A percentile compares a stretch with the other conserved stretches of the same genome.
These are phyloP conservation scores for Zygoascus flipseniorum DNA, from an alignment of 805 yeast genomes.

Conservation along the genomic window DNA sequence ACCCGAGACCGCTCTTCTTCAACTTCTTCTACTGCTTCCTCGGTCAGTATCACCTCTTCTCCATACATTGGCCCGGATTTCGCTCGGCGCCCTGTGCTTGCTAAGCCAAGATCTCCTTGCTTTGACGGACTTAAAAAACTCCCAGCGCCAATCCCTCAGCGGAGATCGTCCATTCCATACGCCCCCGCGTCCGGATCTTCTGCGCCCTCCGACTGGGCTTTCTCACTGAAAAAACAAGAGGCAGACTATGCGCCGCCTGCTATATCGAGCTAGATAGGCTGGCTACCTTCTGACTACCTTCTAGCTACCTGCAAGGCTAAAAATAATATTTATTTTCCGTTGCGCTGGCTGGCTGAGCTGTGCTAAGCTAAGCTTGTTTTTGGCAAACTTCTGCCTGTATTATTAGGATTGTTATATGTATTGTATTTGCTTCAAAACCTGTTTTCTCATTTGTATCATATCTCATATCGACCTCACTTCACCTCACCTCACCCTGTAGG, in stretches of 20 bases:
- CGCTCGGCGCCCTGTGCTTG: conserved; percentile 1
- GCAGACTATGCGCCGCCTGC: background rate
- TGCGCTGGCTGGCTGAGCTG: no score
- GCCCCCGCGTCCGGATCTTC: background rate
- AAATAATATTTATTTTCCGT: no score
- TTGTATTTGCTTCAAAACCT: background rate
- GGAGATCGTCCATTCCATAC: background rate
- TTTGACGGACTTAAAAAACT: conserved; percentile 1
- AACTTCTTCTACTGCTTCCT: background rate
- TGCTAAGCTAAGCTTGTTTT: no score
- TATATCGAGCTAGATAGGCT: background rate
- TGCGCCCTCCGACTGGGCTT: background rate
- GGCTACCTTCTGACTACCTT: no score
- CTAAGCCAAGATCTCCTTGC: background rate
- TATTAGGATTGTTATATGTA: no score
- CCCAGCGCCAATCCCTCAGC: conserved; percentile 1
- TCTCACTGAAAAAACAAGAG: background rate
- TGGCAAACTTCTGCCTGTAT: background rate
- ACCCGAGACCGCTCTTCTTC: background rate
- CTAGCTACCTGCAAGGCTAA: no score
- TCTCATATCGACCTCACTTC: background rate
- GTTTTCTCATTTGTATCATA: background rate
- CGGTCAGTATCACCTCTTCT: background rate
- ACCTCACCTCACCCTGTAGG: background rate
- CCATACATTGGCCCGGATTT: background rate